Percentiles rank a stretch among this genome's conserved stretches.
Evolutionary conservation across 345 rosid genomes (phyloP).

Genomic region (Populus davidiana): DNA sequence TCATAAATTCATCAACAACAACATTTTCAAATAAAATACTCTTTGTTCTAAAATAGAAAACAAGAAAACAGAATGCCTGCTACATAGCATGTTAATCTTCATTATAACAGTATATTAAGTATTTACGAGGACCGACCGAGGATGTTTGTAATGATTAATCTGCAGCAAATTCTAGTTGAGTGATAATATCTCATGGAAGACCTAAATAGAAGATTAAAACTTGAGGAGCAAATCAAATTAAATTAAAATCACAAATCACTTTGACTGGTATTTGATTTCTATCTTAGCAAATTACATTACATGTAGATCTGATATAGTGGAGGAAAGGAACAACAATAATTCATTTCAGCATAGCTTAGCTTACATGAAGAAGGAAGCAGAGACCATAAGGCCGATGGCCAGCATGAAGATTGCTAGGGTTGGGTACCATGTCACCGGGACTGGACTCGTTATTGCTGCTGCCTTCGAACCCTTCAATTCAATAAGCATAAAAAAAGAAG

Average conservation of each 20-base stretch:
- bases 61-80: not conserved
- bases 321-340: not conserved
- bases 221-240: not conserved
- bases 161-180: not conserved
- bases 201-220: not conserved
- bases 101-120: not conserved
- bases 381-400: conserved; percentile 63
- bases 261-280: not conserved
- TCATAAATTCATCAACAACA: not conserved
- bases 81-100: not conserved
- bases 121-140: not conserved
- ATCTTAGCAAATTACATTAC: not conserved
- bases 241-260: not conserved
- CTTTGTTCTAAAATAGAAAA: not conserved
- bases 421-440: conserved; percentile 68
- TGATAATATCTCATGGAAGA: not conserved
- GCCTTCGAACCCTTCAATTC: conserved; percentile 47
- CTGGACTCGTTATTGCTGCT: conserved; percentile 67
- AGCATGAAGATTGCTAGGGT: conserved; percentile 56
- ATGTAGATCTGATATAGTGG: not conserved
- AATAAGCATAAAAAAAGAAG: not conserved
- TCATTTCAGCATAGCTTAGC: conserved; percentile 7
- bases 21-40: not conserved
- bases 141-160: not conserved
- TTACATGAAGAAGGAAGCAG: conserved; percentile 88